Evolutionary conservation across 345 rosid species (phyloP).

Genomic region (Eucalyptus marginata): DNA sequence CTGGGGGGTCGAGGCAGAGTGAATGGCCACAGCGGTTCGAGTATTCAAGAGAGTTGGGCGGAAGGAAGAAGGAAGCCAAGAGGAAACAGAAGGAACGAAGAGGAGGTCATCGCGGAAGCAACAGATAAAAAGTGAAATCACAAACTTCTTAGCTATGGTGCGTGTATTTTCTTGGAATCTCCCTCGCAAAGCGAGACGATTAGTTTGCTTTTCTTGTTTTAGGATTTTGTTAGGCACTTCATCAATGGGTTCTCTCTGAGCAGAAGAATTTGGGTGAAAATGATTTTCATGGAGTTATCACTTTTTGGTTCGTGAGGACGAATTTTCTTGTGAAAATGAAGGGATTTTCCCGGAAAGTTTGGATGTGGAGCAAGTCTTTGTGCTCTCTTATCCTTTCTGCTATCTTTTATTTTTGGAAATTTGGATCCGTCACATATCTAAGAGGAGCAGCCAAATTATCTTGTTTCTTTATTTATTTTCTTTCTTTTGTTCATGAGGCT

Average conservation of each 20-base stretch:
- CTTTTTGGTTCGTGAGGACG: background rate
- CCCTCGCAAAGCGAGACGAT: background rate
- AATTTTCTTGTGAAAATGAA: background rate
- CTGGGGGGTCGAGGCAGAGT: background rate
- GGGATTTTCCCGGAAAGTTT: background rate
- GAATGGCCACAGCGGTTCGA: background rate
- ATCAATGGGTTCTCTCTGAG: background rate
- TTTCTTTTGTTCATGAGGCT: background rate
- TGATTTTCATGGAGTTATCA: background rate
- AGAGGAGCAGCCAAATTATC: background rate
- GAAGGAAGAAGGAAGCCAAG: background rate
- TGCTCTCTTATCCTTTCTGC: background rate
- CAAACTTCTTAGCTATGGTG: background rate
- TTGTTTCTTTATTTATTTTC: background rate
- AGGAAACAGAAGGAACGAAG: background rate
- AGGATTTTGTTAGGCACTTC: background rate
- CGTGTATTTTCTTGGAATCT: background rate
- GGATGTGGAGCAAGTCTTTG: background rate
- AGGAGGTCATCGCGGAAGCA: background rate
- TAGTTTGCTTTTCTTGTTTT: background rate
- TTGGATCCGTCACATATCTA: background rate
- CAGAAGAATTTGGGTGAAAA: background rate
- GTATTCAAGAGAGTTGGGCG: fast-evolving
- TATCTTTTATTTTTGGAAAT: background rate
- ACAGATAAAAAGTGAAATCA: background rate